phyloP scores from a whole-genome alignment of 2,329 filamentous ascomycete genomes.

The Hypoxylon sp. region DNA sequence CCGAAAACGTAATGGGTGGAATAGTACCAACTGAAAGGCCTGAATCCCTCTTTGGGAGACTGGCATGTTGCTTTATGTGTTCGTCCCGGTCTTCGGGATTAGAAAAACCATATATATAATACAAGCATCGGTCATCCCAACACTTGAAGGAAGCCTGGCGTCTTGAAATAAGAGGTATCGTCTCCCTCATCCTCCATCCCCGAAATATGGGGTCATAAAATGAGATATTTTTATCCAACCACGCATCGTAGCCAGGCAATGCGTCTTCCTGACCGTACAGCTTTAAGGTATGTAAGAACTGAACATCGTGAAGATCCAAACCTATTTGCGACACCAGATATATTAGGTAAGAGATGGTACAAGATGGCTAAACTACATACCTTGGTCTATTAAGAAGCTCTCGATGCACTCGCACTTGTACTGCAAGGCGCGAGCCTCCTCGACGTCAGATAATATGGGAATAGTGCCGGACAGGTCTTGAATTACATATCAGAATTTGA shows the following conservation, averaged over 20 bases:
- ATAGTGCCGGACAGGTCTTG: conserved; percentile 60
- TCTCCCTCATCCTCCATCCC: conserved; percentile 58
- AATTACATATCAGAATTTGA: conserved; percentile 38
- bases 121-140: conserved; percentile 68
- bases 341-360: conserved; percentile 26
- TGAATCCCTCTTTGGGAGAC: conserved; percentile 62
- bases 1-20: conserved; percentile 56
- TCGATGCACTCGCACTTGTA: conserved; percentile 73
- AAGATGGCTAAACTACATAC: conserved; percentile 53
- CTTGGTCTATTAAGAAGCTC: conserved; percentile 64
- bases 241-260: conserved; percentile 65
- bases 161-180: conserved; percentile 56
- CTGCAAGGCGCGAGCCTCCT: conserved; percentile 71
- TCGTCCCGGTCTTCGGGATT: conserved; percentile 66
- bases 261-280: conserved; percentile 58
- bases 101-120: conserved; percentile 72
- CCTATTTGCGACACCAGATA: conserved; percentile 53
- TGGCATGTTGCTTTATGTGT: conserved; percentile 65
- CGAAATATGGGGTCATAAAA: conserved; percentile 65
- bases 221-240: conserved; percentile 68
- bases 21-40: conserved; percentile 60
- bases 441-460: conserved; percentile 67
- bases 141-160: conserved; percentile 67
- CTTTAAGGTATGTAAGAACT: conserved; percentile 59
- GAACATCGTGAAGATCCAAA: conserved; percentile 60